Base-by-base conservation (phyloP, 345 rosid species). In the Conringia planisiliqua region DNA sequence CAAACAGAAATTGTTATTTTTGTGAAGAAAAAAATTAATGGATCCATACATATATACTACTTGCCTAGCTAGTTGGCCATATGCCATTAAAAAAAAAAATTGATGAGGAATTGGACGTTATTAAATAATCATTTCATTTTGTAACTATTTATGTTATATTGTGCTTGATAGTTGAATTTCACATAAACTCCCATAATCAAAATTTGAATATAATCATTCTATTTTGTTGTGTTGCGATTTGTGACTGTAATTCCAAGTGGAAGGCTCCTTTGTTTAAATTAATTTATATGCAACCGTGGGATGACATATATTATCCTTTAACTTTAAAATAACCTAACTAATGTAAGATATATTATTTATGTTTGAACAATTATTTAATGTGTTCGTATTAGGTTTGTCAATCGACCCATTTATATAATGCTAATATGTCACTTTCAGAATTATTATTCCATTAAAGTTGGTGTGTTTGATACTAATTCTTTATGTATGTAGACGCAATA, bases 281-380 rank as follows among this genome's bases (percentile, higher is more conserved):
- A 76, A 29, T 17, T 27, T 46, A 55, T 46, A 70, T 13, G 76
- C 76, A 77, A 70, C 80, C 76, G 72, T 71, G 72, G 72, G 72
- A 12, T 26, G 76, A 65, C 80, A 71, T 39, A 71, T 38, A 65
- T 77, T 57, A 62, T 71, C 38, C 11, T 57, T 64, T 63, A 36
- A 36, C 62, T 64, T 16, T 27, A 36, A 47, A 66, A 33, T 27
- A 56, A 46, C 7, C 1, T 10, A 22, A 33, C 12, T 73, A 44
- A 22, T 13, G 40, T 56, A 12, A 58, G n/a, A 47, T 46, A 42
- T 17, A 17, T 12, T 8, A 11, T 20, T 17, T 56, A 43, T 17
- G 24, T 70, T 70, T 71, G 22, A 48, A 36, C 62, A 71, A 65
- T 71, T 57, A 29, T 70, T 56, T 71, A 44, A 55, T 70, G 16